phyloP scores from a whole-genome alignment of 495 filamentous ascomycete species.

The Hyaloscypha bicolor region DNA sequence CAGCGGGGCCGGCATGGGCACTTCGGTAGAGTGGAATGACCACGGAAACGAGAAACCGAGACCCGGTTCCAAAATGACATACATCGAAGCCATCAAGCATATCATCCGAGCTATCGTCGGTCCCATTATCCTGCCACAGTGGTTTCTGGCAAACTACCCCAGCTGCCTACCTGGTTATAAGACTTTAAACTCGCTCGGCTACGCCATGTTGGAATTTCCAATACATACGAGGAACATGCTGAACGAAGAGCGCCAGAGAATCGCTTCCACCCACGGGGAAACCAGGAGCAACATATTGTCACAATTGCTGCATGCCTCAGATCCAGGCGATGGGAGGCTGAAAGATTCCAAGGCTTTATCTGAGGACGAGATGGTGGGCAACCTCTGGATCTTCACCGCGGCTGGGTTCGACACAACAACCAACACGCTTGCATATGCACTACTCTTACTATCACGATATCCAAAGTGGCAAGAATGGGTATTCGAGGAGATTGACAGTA shows the following conservation, averaged over 20 bases:
- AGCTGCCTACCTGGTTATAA: slow-evolving; percentile 32
- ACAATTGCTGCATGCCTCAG: slow-evolving; percentile 30
- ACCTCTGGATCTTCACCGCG: slow-evolving; percentile 55
- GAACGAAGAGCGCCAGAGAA: slow-evolving; percentile 35
- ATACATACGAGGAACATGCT: slow-evolving; percentile 34
- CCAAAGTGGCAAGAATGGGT: slow-evolving; percentile 53
- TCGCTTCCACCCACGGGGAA: slow-evolving; percentile 25
- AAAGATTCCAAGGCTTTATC: slow-evolving; percentile 15
- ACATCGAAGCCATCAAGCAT: slow-evolving; percentile 32
- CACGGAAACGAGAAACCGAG: slow-evolving; percentile 25
- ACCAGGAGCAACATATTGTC: slow-evolving; percentile 34
- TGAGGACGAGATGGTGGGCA: slow-evolving; percentile 51
- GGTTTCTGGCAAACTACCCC: slow-evolving; percentile 33
- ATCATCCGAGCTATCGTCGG: slow-evolving; percentile 29
- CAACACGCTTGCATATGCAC: slow-evolving; percentile 50
- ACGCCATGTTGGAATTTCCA: slow-evolving; percentile 34
- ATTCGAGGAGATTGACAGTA: slow-evolving; percentile 44
- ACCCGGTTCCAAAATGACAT: slow-evolving; percentile 33
- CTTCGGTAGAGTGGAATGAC: slow-evolving; percentile 29
- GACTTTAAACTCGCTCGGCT: slow-evolving; percentile 24
- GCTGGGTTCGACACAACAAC: slow-evolving; percentile 60
- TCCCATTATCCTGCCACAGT: slow-evolving; percentile 32
- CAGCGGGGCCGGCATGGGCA: slow-evolving; percentile 35
- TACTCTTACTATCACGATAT: slow-evolving; percentile 49
- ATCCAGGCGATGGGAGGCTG: slow-evolving; percentile 2